These are phyloP conservation scores for Canna indica DNA, from an alignment of 176 grass and related monocot species.

Conservation along the genomic window DNA sequence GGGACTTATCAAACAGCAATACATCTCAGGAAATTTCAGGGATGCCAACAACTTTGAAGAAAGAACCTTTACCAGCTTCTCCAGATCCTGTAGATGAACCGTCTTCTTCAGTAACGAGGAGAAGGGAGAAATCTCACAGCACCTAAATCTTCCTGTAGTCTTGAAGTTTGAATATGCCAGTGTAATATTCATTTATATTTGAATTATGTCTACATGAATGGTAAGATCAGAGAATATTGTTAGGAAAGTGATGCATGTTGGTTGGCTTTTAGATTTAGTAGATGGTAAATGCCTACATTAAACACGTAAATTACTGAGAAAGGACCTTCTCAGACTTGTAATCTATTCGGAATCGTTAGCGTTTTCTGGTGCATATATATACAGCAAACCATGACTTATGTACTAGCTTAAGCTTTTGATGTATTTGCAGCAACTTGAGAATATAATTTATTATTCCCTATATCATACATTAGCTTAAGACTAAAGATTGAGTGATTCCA, in stretches of 20 bases:
- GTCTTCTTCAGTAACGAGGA: constrained; percentile 70
- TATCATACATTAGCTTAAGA: too few species aligned
- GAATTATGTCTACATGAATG: background rate
- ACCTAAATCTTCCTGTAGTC: background rate
- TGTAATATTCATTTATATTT: background rate
- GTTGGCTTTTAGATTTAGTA: background rate
- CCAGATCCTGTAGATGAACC: constrained; percentile 61
- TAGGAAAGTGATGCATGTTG: background rate
- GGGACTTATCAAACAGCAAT: background rate
- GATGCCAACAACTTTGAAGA: constrained; percentile 64
- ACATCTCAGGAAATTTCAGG: constrained; percentile 77
- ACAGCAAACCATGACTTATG: too few species aligned
- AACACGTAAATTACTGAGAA: too few species aligned
- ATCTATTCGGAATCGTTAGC: too few species aligned
- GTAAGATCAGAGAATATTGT: background rate
- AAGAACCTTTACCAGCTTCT: constrained; percentile 49
- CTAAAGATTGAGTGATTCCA: too few species aligned
- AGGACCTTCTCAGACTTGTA: too few species aligned
- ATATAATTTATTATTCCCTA: too few species aligned
- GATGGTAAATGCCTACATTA: too few species aligned
- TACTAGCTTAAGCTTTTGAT: too few species aligned
- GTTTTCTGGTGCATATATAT: too few species aligned
- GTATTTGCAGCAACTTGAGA: too few species aligned
- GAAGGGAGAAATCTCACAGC: constrained; percentile 35
- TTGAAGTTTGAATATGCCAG: background rate